Evolutionary conservation across 2,329 filamentous ascomycete genomes (phyloP).

Genomic region (Paecilomyces sp.): DNA sequence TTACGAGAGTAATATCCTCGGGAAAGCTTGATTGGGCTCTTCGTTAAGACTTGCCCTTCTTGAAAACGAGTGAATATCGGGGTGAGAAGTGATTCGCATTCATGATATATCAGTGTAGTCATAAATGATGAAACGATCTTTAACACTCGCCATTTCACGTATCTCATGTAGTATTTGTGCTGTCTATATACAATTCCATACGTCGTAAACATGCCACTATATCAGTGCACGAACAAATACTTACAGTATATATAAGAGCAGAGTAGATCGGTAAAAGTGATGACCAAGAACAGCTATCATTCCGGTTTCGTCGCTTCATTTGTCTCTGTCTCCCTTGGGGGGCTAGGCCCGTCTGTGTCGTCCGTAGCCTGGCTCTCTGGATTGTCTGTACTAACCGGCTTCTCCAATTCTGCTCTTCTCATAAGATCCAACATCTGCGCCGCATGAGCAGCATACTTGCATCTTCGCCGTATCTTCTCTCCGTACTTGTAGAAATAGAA

Average conservation of each 20-base stretch:
- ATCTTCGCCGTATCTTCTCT: slow-evolving; percentile 22
- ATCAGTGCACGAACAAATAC: too few relatives aligned
- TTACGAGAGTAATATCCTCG: slow-evolving; percentile 23
- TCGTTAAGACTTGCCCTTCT: neutral
- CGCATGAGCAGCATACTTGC: slow-evolving; percentile 26
- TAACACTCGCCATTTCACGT: neutral
- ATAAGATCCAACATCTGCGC: neutral
- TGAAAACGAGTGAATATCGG: neutral
- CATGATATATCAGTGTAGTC: neutral
- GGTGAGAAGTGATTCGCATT: neutral
- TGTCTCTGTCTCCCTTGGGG: neutral
- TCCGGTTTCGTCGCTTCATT: neutral
- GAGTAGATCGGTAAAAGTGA: neutral
- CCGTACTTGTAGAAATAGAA: slow-evolving; percentile 34
- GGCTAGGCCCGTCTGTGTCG: neutral
- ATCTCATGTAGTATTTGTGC: too few relatives aligned
- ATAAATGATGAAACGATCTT: too few relatives aligned
- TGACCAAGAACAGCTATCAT: neutral
- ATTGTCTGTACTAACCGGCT: neutral
- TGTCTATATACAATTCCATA: too few relatives aligned
- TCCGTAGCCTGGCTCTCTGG: neutral
- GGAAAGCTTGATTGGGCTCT: neutral
- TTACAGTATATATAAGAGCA: too few relatives aligned
- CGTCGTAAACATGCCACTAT: too few relatives aligned
- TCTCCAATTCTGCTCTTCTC: neutral